Base-by-base conservation (phyloP, 768 basidiomycete genomes). In the Hortiboletus campestris region DNA sequence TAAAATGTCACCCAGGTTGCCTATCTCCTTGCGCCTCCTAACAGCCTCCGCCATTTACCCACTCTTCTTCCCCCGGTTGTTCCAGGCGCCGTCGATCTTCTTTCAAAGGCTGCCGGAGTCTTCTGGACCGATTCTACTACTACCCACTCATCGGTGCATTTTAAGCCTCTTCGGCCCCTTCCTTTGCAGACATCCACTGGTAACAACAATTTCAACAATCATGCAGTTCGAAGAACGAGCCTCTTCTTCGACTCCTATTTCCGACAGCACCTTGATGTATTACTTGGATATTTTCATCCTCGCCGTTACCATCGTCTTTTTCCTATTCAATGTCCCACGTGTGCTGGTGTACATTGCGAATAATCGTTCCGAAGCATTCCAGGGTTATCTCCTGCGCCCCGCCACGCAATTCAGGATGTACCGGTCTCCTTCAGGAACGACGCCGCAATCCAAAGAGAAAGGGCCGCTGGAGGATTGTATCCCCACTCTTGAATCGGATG, bases 321-420 rank as follows among this genome's bases (percentile, higher is more conserved):
- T 75, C 52, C 63, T 83, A 13, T 63, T 76, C 51, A 72, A 76
- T 17, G 58, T 82, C n/a, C 84, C 84, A 25, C 78, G 80, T 29
- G 69, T 72, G 11, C 44, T 83, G 28, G 77, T 77, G 36, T 79
- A 84, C 46, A 70, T 84, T 59, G 80, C 77, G 53, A 75, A 75
- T 12, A 49, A 65, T 36, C 59, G 71, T 19, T 75, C 76, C 8
- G 78, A 82, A 56, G 80, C 78, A 79, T 64, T 69, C 31, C 75
- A 69, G 34, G 84, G 84, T 11, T 76, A 78, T 62, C 58, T 85
- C 57, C 64, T 86, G 22, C 73, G 72, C 19, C 53, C 55, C 6
- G 36, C 61, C 31, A 46, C 45, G 28, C 49, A 36, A 13, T 16
- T 56, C 25, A 53, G 55, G 35, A 19, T 16, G 49, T 34, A 46